Conservation (phyloP, 2,329 filamentous ascomycete species). For the Cercospora beticola region DNA sequence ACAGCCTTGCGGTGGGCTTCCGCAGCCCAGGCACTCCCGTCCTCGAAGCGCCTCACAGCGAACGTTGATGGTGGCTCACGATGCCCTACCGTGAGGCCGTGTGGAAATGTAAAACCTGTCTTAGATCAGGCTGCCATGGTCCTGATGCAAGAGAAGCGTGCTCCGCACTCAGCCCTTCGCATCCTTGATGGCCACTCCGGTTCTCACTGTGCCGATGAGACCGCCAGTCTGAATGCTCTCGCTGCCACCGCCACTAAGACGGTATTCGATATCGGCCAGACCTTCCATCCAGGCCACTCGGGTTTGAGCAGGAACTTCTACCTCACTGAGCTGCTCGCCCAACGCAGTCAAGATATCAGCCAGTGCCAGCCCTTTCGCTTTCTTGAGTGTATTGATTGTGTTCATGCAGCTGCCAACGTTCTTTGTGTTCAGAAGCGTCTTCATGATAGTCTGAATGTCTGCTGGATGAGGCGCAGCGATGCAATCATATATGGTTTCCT, state of each 20-base stretch:
- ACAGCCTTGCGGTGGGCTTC: neutral
- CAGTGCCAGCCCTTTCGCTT: slow-evolving; percentile 78
- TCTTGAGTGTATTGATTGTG: slow-evolving; percentile 85
- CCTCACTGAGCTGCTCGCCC: slow-evolving; percentile 74
- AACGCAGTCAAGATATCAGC: slow-evolving; percentile 90
- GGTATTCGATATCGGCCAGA: slow-evolving; percentile 87
- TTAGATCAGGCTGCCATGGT: neutral
- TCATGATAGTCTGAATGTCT: slow-evolving; percentile 80
- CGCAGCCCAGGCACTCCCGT: neutral
- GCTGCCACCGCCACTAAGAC: slow-evolving; percentile 81
- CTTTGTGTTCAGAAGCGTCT: slow-evolving; percentile 76
- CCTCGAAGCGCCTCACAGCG: neutral
- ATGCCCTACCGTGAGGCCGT: neutral
- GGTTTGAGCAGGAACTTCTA: slow-evolving; percentile 83
- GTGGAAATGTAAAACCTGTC: neutral
- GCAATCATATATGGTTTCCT: slow-evolving; percentile 92
- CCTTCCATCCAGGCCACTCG: slow-evolving; percentile 91
- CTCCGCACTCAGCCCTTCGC: neutral
- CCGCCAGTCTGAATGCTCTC: slow-evolving; percentile 91
- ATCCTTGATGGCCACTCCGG: slow-evolving; percentile 71
- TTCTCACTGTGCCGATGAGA: slow-evolving; percentile 82
- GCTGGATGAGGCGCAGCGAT: slow-evolving; percentile 91
- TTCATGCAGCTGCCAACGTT: slow-evolving; percentile 88
- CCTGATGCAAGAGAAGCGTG: neutral
- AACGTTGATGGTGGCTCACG: neutral